phyloP scores from a whole-genome alignment of 176 grass and related monocot genomes.

The Alloteropsis semialata region DNA sequence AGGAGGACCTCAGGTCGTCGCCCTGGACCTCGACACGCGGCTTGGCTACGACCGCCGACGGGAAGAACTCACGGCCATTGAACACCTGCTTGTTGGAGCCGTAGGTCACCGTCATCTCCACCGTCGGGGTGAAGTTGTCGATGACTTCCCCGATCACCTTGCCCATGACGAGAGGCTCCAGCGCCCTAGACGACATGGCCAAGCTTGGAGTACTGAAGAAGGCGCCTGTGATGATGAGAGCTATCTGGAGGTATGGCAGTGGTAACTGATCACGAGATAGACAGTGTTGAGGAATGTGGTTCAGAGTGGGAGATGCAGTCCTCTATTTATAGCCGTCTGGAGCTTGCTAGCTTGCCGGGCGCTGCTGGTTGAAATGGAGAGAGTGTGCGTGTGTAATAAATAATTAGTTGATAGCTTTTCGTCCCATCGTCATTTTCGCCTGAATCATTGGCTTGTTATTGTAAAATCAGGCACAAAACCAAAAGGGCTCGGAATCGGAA shows the following conservation, averaged over 20 bases:
- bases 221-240: background rate
- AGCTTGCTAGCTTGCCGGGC: background rate
- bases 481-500: constrained; percentile 7
- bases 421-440: background rate
- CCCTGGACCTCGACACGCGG: constrained; percentile 86
- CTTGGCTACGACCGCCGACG: constrained; percentile 58
- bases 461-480: constrained; percentile 1
- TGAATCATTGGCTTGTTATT: constrained; percentile 12
- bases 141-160: constrained; percentile 96
- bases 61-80: constrained; percentile 91
- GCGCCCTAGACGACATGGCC: constrained; percentile 73
- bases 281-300: constrained; percentile 18
- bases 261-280: constrained; percentile 13
- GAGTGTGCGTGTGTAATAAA: background rate
- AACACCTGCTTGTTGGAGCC: constrained; percentile 77
- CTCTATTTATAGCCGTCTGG: constrained; percentile 62
- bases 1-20: constrained; percentile 78
- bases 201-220: constrained; percentile 4
- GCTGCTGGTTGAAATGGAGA: background rate
- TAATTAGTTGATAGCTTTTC: constrained; percentile 15
- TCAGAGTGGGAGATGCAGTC: background rate
- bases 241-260: background rate
- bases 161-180: constrained; percentile 77
- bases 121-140: constrained; percentile 74
- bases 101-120: constrained; percentile 82